phyloP scores from a whole-genome alignment of 2,329 filamentous ascomycete genomes.

The Magnaporthales sp. region DNA sequence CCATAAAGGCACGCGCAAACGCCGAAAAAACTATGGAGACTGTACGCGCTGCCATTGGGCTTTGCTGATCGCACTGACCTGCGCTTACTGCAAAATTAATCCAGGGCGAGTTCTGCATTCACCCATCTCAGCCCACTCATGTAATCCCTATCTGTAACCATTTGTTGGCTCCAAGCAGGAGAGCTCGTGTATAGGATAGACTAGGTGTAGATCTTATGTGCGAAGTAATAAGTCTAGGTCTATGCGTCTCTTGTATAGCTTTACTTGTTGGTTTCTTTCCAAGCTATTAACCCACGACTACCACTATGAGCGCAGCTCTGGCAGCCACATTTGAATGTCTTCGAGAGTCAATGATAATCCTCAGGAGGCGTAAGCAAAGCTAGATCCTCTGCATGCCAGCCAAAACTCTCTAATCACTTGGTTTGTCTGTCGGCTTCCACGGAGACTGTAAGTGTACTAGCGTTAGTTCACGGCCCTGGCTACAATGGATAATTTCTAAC shows the following conservation, averaged over 20 bases:
- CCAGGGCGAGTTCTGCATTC: background rate
- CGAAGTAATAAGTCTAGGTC: background rate
- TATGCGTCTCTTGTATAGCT: background rate
- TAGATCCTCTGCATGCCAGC: constrained; percentile 55
- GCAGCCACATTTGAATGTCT: background rate
- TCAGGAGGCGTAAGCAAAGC: constrained; percentile 52
- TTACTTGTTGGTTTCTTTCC: background rate
- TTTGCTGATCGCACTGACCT: constrained; percentile 18
- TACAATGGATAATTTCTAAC: background rate
- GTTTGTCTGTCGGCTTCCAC: constrained; percentile 56
- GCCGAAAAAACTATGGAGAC: constrained; percentile 49
- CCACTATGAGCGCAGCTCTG: background rate
- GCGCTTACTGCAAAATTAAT: background rate
- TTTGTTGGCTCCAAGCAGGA: background rate
- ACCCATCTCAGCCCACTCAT: background rate
- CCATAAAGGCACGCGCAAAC: constrained; percentile 49
- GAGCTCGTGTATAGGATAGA: background rate
- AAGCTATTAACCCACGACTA: background rate
- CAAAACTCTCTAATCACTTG: constrained; percentile 65
- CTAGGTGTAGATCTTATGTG: background rate
- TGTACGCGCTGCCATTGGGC: constrained; percentile 42
- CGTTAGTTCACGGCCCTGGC: background rate
- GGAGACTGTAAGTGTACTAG: constrained; percentile 34
- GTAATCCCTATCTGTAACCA: background rate
- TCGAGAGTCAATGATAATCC: background rate